A percentile compares a stretch with the other conserved stretches of the same genome.
phyloP scores from a whole-genome alignment of 2,329 filamentous ascomycete genomes.

The Rutstroemia sp. region DNA sequence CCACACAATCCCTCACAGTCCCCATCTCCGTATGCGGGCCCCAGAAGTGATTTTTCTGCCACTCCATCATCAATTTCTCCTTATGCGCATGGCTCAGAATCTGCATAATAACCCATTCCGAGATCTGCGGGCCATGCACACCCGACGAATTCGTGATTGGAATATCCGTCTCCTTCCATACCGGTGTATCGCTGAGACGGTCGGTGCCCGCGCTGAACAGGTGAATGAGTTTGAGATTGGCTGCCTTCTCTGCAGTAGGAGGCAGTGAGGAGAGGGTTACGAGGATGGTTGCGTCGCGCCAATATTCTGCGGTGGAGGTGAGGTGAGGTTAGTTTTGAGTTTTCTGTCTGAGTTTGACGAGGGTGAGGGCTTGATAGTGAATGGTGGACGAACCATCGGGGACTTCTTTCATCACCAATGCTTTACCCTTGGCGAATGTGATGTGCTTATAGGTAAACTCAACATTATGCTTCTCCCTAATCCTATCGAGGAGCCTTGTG shows the following conservation, averaged over 20 bases:
- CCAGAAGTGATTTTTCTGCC: constrained; percentile 52
- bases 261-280: constrained; percentile 26
- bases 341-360: background rate
- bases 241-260: constrained; percentile 17
- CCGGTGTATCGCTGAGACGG: constrained; percentile 19
- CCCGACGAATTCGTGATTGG: constrained; percentile 30
- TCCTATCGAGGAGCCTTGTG: constrained; percentile 30
- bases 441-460: constrained; percentile 36
- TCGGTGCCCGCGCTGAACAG: constrained; percentile 31
- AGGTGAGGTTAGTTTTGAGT: background rate
- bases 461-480: constrained; percentile 37
- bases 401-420: constrained; percentile 9
- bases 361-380: background rate
- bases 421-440: constrained; percentile 17
- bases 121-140: constrained; percentile 47
- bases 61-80: constrained; percentile 46
- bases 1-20: constrained; percentile 45
- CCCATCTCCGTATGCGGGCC: constrained; percentile 28
- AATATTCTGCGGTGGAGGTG: constrained; percentile 15
- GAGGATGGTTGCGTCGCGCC: constrained; percentile 29
- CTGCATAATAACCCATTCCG: constrained; percentile 61
- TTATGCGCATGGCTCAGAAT: constrained; percentile 49
- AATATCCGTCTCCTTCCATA: constrained; percentile 31
- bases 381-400: constrained; percentile 15
- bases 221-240: constrained; percentile 32